phyloP scores from a whole-genome alignment of 2,329 filamentous ascomycete genomes.

The Botrytis pseudocinerea region DNA sequence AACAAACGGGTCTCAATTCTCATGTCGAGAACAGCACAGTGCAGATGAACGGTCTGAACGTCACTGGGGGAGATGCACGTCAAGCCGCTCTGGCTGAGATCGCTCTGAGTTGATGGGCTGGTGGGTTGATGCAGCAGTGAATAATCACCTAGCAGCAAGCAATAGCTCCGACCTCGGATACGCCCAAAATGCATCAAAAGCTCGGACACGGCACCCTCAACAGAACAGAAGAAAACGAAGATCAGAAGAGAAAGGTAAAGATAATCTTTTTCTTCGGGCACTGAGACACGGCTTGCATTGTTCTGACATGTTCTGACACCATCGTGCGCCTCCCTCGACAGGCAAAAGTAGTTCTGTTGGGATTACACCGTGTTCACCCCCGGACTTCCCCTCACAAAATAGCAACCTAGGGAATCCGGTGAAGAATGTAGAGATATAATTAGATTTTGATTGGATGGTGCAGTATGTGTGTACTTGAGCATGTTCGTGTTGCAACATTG shows the following conservation, averaged over 20 bases:
- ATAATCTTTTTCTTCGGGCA: not conserved
- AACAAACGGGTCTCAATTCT: not conserved
- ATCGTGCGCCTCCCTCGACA: not conserved
- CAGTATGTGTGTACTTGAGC: not conserved
- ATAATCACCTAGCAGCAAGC: slow-evolving; percentile 8
- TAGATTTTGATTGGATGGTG: not conserved
- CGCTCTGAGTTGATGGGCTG: not conserved
- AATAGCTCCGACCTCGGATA: slow-evolving; percentile 14
- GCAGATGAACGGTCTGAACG: not conserved
- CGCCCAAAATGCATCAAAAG: not conserved
- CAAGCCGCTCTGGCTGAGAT: not conserved
- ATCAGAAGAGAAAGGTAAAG: not conserved
- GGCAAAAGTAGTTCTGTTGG: slow-evolving; percentile 10
- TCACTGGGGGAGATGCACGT: not conserved
- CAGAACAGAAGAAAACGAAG: not conserved
- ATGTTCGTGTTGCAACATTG: not conserved
- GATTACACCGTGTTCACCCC: not conserved
- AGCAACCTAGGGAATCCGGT: not conserved
- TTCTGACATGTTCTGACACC: not conserved
- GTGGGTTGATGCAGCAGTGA: not conserved
- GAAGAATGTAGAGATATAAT: not conserved
- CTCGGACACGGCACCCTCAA: not conserved
- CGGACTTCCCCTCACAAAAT: slow-evolving; percentile 19
- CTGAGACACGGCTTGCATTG: slow-evolving; percentile 11
- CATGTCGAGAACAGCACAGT: not conserved